Base-by-base conservation (phyloP, 768 basidiomycete genomes). In the Pholiota molesta region DNA sequence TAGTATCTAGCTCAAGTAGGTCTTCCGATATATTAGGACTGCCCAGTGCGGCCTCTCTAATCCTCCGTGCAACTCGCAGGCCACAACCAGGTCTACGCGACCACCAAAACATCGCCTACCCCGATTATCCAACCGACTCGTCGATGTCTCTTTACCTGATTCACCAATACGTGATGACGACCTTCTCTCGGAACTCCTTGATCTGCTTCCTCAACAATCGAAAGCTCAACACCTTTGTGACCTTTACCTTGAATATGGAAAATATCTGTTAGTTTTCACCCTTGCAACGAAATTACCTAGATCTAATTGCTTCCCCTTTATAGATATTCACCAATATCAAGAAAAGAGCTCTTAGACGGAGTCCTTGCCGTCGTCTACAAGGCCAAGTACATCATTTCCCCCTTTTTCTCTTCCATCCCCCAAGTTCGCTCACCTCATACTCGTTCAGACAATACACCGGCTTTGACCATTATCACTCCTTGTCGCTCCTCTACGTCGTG, bases 191-290 rank as follows among this genome's bases (percentile, higher is more conserved):
- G 57, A 65, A 11, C n/a, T 67, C 1, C 79, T 83, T 63, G 66
- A 67, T 13, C 66, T 81, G 40, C 76, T 89, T 1, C 90, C 91
- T 5, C 75, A 83, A 0, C 74, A 84, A 2, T 79, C 84, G 3
- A 84, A 90, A 65, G 89, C 90, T 0, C 73, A 82, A 14, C 80
- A 78, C 16, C 74, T 91, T 19, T 87, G 85, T 60, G 86, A 90
- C 42, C 73, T 86, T 33, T 92, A 90, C 70, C 74, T 90, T 40
- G 85, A 88, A 59, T 80, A 84, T 70, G 88, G 84, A 13, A 77
- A 81, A 67, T 85, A 77, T 71, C 68, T 87, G 87, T 89, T 65
- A 68, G 85, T 17, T 55, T 37, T 37, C 37, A 59, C 9, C 28
- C 16, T 33, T 10, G 17, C 37, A n/a, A 28, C 40, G 17, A 56